Evolutionary conservation across 2,329 filamentous ascomycete genomes (phyloP).

Genomic region (Claviceps maximensis): DNA sequence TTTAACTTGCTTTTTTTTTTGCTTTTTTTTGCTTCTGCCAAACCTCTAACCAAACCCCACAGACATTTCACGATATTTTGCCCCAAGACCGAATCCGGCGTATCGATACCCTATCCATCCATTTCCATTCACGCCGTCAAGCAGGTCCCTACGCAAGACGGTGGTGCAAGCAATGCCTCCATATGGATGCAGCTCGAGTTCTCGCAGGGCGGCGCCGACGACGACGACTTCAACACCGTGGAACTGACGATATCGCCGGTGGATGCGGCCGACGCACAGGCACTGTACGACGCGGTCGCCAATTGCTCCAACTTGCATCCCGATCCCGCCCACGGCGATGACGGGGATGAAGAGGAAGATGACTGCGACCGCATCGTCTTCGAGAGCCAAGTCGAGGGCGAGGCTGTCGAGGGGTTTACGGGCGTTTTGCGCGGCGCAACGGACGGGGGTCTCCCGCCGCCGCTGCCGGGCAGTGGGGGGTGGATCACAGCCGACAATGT

Average conservation of each 20-base stretch:
- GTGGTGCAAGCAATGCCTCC: slow-evolving; percentile 27
- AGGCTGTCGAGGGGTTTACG: slow-evolving; percentile 42
- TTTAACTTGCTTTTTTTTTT: neutral
- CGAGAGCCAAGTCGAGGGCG: slow-evolving; percentile 35
- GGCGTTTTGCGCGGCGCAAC: slow-evolving; percentile 37
- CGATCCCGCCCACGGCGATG: slow-evolving; percentile 47
- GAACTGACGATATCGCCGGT: slow-evolving; percentile 54
- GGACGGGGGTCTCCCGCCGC: slow-evolving; percentile 45
- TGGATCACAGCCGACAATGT: slow-evolving; percentile 93
- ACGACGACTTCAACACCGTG: slow-evolving; percentile 52
- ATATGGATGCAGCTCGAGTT: slow-evolving; percentile 60
- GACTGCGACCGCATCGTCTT: slow-evolving; percentile 43
- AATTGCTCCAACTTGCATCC: slow-evolving; percentile 66
- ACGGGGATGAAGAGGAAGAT: slow-evolving; percentile 36
- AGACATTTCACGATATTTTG: slow-evolving; percentile 50
- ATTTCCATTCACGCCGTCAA: slow-evolving; percentile 67
- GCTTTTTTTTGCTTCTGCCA: no score
- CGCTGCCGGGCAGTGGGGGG: slow-evolving; percentile 59
- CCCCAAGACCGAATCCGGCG: slow-evolving; percentile 38
- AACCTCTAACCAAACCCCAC: neutral
- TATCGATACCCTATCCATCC: slow-evolving; percentile 59
- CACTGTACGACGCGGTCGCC: slow-evolving; percentile 57
- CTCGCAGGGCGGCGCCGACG: slow-evolving; percentile 41
- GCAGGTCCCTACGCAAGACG: slow-evolving; percentile 29
- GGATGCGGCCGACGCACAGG: slow-evolving; percentile 13